phyloP scores from a whole-genome alignment of 2,329 filamentous ascomycete species.

The Alternaria hordeiaustralica region DNA sequence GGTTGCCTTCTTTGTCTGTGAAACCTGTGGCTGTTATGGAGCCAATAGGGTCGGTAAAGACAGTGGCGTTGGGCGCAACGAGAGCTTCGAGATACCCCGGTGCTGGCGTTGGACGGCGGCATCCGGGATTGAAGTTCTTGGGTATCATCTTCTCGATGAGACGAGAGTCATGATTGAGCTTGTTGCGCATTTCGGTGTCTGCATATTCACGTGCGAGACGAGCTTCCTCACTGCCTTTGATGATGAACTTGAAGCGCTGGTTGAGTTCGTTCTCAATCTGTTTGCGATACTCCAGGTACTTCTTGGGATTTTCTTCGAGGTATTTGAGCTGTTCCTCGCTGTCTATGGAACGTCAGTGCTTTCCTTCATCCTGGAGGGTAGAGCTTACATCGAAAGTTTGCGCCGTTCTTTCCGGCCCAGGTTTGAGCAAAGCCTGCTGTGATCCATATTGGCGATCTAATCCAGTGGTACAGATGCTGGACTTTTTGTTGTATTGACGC shows the following conservation, averaged over 20 bases:
- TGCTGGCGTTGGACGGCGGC: constrained; percentile 31
- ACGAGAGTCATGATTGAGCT: constrained; percentile 47
- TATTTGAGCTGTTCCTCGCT: constrained; percentile 50
- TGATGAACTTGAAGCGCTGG: constrained; percentile 60
- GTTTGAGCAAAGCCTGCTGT: constrained; percentile 57
- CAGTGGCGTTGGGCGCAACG: constrained; percentile 21
- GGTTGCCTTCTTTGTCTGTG: constrained; percentile 22
- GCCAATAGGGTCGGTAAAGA: constrained; percentile 27
- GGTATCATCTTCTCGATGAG: constrained; percentile 56
- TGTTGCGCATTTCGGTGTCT: constrained; percentile 50
- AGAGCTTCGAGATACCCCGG: constrained; percentile 33
- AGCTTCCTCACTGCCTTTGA: constrained; percentile 57
- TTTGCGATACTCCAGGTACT: constrained; percentile 57
- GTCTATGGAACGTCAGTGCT: constrained; percentile 27
- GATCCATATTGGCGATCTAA: constrained; percentile 56
- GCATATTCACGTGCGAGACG: constrained; percentile 51
- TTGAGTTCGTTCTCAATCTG: constrained; percentile 60
- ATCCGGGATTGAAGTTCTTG: constrained; percentile 44
- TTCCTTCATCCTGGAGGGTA: no score
- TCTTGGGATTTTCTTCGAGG: constrained; percentile 50
- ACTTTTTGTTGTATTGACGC: constrained; percentile 50
- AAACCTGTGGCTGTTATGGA: constrained; percentile 30
- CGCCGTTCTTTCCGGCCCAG: constrained; percentile 55
- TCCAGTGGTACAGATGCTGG: constrained; percentile 50
- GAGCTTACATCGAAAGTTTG: constrained; percentile 53